A percentile compares a stretch with the other conserved stretches of the same genome.
phyloP scores from a whole-genome alignment of 1,284 basidiomycete species.

The Sporisorium sorghi region DNA sequence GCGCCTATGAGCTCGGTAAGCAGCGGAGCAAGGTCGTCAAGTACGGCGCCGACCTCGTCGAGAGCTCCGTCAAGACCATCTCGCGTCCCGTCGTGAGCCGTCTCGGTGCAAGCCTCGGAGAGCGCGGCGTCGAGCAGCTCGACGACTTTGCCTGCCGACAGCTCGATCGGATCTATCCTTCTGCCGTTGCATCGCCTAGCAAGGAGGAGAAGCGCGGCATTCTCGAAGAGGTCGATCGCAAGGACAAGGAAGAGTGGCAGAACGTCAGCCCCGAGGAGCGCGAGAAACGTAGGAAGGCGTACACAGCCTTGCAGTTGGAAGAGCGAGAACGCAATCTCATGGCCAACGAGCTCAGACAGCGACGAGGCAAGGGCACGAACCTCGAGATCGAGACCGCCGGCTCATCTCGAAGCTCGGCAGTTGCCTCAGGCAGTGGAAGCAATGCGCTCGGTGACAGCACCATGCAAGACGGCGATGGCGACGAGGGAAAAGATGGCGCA shows the following conservation, averaged over 20 bases:
- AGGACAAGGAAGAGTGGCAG: slow-evolving; percentile 55
- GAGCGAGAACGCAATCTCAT: slow-evolving; percentile 58
- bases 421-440: slow-evolving; percentile 19
- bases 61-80: slow-evolving; percentile 83
- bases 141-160: slow-evolving; percentile 89
- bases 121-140: slow-evolving; percentile 75
- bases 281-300: slow-evolving; percentile 55
- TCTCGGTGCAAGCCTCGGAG: slow-evolving; percentile 72
- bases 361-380: slow-evolving; percentile 39
- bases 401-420: slow-evolving; percentile 10
- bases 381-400: slow-evolving; percentile 30
- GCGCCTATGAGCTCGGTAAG: slow-evolving; percentile 81
- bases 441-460: slow-evolving; percentile 10
- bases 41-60: slow-evolving; percentile 89
- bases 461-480: slow-evolving; percentile 28
- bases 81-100: slow-evolving; percentile 86
- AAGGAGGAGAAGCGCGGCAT: slow-evolving; percentile 58
- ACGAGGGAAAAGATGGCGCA: neutral
- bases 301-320: slow-evolving; percentile 53
- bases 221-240: slow-evolving; percentile 54
- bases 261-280: slow-evolving; percentile 57
- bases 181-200: slow-evolving; percentile 34
- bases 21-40: slow-evolving; percentile 82
- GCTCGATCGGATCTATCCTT: slow-evolving; percentile 75
- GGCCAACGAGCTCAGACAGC: slow-evolving; percentile 54